These are phyloP conservation scores for Gnaphalium uliginosum DNA, from an alignment of 129 eudicot species.

Conservation along the genomic window DNA sequence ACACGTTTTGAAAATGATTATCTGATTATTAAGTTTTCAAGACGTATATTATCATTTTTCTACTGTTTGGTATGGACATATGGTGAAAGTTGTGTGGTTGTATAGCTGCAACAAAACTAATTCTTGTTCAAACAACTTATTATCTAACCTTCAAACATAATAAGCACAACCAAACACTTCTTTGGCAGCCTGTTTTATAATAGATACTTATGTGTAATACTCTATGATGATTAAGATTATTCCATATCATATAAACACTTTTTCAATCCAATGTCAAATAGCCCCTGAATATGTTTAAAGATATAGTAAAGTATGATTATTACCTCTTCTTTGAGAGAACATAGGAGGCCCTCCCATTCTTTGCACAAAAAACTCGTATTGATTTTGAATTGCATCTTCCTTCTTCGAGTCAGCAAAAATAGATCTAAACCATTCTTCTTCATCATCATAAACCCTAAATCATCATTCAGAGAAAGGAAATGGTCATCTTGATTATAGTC, in stretches of 20 bases:
- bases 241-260: neutral
- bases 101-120: neutral
- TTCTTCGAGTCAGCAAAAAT: constrained; percentile 81
- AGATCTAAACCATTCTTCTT: constrained; percentile 95
- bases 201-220: too few relatives aligned
- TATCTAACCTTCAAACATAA: neutral
- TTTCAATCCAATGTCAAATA: neutral
- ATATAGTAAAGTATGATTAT: neutral
- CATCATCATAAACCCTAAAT: constrained; percentile 84
- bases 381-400: constrained; percentile 95
- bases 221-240: neutral
- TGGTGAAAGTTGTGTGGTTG: neutral
- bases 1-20: neutral
- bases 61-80: neutral
- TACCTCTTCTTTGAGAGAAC: constrained; percentile 89
- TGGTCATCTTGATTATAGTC: neutral
- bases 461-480: constrained; percentile 10
- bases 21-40: neutral
- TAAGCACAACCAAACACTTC: neutral
- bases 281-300: neutral
- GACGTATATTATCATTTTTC: neutral
- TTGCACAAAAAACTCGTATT: constrained; percentile 94
- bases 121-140: too few relatives aligned
- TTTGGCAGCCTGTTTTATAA: neutral
- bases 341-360: constrained; percentile 99